phyloP scores from a whole-genome alignment of 495 filamentous ascomycete genomes.

The Hypoxylon rickii region DNA sequence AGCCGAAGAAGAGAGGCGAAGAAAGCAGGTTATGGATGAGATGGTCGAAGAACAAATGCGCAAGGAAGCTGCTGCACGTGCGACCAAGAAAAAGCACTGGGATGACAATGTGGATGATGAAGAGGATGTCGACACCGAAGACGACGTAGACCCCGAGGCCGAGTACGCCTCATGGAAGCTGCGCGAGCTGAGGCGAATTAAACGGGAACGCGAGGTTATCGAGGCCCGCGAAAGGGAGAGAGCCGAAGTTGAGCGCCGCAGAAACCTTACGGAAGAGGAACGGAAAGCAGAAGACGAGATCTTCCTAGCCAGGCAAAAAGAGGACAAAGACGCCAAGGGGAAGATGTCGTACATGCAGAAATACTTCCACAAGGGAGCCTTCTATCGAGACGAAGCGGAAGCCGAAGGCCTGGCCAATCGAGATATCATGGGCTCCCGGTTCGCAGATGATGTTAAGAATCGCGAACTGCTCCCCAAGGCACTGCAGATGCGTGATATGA shows the following conservation, averaged over 20 bases:
- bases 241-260: slow-evolving; percentile 86
- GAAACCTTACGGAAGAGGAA: slow-evolving; percentile 85
- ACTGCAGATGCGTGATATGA: slow-evolving; percentile 92
- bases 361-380: slow-evolving; percentile 96
- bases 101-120: slow-evolving; percentile 80
- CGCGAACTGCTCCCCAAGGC: slow-evolving; percentile 86
- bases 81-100: slow-evolving; percentile 79
- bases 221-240: slow-evolving; percentile 82
- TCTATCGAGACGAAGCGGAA: slow-evolving; percentile 82
- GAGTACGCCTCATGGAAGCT: slow-evolving; percentile 94
- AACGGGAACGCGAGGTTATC: slow-evolving; percentile 82
- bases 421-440: slow-evolving; percentile 78
- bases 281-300: slow-evolving; percentile 83
- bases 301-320: slow-evolving; percentile 76
- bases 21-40: slow-evolving; percentile 70
- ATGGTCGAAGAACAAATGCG: slow-evolving; percentile 88
- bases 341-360: slow-evolving; percentile 93
- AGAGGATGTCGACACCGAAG: slow-evolving; percentile 84
- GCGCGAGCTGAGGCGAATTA: slow-evolving; percentile 84
- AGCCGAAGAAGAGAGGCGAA: slow-evolving; percentile 58
- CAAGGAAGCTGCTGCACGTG: slow-evolving; percentile 74
- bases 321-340: slow-evolving; percentile 82
- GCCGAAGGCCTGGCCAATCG: slow-evolving; percentile 72
- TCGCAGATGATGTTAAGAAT: slow-evolving; percentile 78
- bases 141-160: slow-evolving; percentile 84